Percentiles rank a stretch among this genome's conserved stretches.
These are phyloP conservation scores for Neurospora intermedia DNA, from an alignment of 495 filamentous ascomycete species.

Conservation along the genomic window DNA sequence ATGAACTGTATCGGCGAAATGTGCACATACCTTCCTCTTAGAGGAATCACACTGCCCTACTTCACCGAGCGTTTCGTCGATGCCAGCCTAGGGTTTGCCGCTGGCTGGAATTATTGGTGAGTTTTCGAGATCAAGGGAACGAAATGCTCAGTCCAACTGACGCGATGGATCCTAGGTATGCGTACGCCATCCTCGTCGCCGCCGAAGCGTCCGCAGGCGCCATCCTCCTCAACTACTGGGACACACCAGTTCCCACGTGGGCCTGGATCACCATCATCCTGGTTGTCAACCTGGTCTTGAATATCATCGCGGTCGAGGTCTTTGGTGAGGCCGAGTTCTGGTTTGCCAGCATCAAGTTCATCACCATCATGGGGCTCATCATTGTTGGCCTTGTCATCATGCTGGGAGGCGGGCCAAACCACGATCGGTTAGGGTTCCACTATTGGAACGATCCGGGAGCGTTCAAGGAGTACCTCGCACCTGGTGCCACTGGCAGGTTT, in stretches of 20 bases:
- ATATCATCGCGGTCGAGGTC: slow-evolving; percentile 38
- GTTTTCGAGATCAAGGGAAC: neutral
- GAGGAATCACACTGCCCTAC: slow-evolving; percentile 44
- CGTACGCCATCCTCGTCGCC: slow-evolving; percentile 37
- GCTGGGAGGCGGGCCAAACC: slow-evolving; percentile 51
- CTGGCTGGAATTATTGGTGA: slow-evolving; percentile 62
- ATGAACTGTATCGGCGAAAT: slow-evolving; percentile 40
- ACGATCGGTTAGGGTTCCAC: slow-evolving; percentile 48
- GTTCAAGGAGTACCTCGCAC: slow-evolving; percentile 47
- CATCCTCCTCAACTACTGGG: slow-evolving; percentile 48
- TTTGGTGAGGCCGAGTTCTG: slow-evolving; percentile 58
- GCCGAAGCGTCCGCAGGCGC: slow-evolving; percentile 40
- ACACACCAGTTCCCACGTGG: slow-evolving; percentile 35
- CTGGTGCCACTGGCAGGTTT: slow-evolving; percentile 39
- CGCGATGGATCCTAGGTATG: slow-evolving; percentile 14
- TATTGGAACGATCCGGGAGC: slow-evolving; percentile 67
- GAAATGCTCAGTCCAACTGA: neutral
- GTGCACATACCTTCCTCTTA: slow-evolving; percentile 54
- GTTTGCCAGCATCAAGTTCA: slow-evolving; percentile 57
- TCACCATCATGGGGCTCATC: slow-evolving; percentile 58
- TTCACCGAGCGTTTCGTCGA: slow-evolving; percentile 69
- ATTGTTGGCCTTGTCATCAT: slow-evolving; percentile 64
- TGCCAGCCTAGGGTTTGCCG: slow-evolving; percentile 65
- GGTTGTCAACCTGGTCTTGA: slow-evolving; percentile 30
- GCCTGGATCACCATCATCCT: slow-evolving; percentile 52